These are phyloP conservation scores for Monascus ruber DNA, from an alignment of 2,329 filamentous ascomycete genomes.

Conservation along the genomic window DNA sequence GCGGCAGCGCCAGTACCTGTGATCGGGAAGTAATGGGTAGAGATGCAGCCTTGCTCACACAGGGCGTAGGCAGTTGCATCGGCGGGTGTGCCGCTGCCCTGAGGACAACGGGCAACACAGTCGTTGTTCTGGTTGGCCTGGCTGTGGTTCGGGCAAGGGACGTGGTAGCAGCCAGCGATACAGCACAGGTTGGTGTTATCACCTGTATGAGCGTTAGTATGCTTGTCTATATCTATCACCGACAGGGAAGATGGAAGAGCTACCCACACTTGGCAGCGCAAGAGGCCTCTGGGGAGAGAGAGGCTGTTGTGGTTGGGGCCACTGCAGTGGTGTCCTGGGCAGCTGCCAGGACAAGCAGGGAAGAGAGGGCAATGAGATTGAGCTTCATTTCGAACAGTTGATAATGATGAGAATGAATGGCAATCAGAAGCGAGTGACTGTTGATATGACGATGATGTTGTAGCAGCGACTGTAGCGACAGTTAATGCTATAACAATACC, in stretches of 20 bases:
- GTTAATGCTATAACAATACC: too few species aligned
- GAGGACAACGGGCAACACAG: slow-evolving; percentile 42
- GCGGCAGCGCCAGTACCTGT: slow-evolving; percentile 10
- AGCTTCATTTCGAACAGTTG: slow-evolving; percentile 24
- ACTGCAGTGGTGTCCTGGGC: slow-evolving; percentile 26
- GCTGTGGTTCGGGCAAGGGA: slow-evolving; percentile 40
- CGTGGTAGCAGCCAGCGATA: slow-evolving; percentile 39
- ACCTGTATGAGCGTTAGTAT: slow-evolving; percentile 19
- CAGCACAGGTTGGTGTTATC: slow-evolving; percentile 37
- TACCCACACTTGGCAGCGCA: slow-evolving; percentile 29
- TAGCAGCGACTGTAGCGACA: too few species aligned
- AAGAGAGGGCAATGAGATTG: slow-evolving; percentile 32
- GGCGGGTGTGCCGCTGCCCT: slow-evolving; percentile 38
- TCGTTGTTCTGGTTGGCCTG: slow-evolving; percentile 41
- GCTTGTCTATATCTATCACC: neutral
- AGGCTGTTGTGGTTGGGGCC: slow-evolving; percentile 19
- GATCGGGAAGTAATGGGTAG: slow-evolving; percentile 35
- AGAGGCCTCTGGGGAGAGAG: slow-evolving; percentile 20
- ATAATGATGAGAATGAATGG: too few species aligned
- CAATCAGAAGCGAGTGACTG: too few species aligned
- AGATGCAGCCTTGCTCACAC: slow-evolving; percentile 41
- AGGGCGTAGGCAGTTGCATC: slow-evolving; percentile 36
- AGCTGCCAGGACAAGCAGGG: slow-evolving; percentile 34
- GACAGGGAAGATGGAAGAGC: neutral
- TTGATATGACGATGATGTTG: too few species aligned